Base-by-base conservation (phyloP, 2,329 filamentous ascomycete genomes). In the Colletotrichum agaves region DNA sequence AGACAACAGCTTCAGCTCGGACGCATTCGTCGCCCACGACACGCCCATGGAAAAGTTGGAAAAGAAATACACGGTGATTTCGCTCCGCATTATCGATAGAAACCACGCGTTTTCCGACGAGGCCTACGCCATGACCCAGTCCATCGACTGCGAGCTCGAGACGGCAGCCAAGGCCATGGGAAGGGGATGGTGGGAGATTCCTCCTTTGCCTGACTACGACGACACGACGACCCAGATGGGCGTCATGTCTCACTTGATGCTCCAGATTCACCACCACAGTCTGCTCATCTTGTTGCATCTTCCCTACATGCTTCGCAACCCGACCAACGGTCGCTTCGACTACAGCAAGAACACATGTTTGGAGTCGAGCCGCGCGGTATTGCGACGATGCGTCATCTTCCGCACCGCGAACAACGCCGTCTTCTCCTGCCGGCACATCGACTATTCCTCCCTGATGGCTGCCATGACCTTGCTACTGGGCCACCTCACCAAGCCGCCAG, bases 241-340 rank as follows among this genome's bases (percentile, higher is more conserved):
- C 27, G 70, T 74, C 2, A 61, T 77, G 37, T 66, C 74, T 5
- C 76, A 78, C 5, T 70, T 83, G 6, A 81, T 84, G 72, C 73
- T 82, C 6, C 86, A 88, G 64, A 78, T 88, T 50, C 78, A 81
- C 2, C 83, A 88, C 68, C 82, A 83, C 70, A 80, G 83, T 37
- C 78, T 88, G 3, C 75, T 87, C 7, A 80, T 85, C 37, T 79
- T 85, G 8, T 79, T 88, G 0, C 86, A 89, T 67, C 78, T 88
- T 1, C 87, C 86, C 0, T 87, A 85, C 67, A 83, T 88, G 75
- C 78, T 88, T 11, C 80, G 78, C 23, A 75, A 79, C 39, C 72
- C 77, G 1, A 71, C 74, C 19, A 78, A 79, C 17, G 75, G 75
- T 6, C 78, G 78, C 15, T 81, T 82, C 61, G 80, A 84, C 19